These are phyloP conservation scores for Dinochytrium kinnereticum DNA, from an alignment of 371 early-diverging fungal species.

Conservation along the genomic window DNA sequence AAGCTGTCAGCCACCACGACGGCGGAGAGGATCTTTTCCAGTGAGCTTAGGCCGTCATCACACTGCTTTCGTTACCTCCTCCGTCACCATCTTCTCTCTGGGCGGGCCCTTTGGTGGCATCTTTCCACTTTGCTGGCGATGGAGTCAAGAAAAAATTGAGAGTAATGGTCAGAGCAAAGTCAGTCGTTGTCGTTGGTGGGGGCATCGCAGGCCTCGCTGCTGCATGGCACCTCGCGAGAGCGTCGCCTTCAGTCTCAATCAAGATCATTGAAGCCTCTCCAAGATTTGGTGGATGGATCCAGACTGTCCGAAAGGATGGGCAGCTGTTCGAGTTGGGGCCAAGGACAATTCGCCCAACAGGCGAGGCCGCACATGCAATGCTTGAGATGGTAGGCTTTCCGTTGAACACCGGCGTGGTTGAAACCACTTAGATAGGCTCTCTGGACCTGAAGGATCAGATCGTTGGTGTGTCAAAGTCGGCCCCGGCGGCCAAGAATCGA, in stretches of 20 bases:
- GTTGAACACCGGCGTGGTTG: no score
- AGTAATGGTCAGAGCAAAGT: neutral
- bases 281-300: conserved; percentile 73
- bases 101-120: conserved; percentile 25
- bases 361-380: conserved; percentile 71
- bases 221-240: conserved; percentile 78
- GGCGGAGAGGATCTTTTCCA: conserved; percentile 67
- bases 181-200: conserved; percentile 82
- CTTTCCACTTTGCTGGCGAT: neutral
- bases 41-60: neutral
- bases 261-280: conserved; percentile 73
- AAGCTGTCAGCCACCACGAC: conserved; percentile 93
- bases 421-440: conserved; percentile 57
- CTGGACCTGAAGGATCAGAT: conserved; percentile 64
- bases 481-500: conserved; percentile 80
- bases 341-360: conserved; percentile 81
- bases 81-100: conserved; percentile 33
- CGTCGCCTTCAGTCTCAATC: conserved; percentile 59
- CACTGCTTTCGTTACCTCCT: conserved; percentile 21
- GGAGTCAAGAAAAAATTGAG: neutral
- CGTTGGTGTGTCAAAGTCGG: conserved; percentile 64
- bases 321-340: conserved; percentile 84
- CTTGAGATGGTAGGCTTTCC: conserved; percentile 83
- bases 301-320: conserved; percentile 4
- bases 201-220: conserved; percentile 91